Percentiles rank a stretch among this genome's conserved stretches.
These are phyloP conservation scores for Punctularia strigosozonata DNA, from an alignment of 768 basidiomycete species.

Conservation along the genomic window DNA sequence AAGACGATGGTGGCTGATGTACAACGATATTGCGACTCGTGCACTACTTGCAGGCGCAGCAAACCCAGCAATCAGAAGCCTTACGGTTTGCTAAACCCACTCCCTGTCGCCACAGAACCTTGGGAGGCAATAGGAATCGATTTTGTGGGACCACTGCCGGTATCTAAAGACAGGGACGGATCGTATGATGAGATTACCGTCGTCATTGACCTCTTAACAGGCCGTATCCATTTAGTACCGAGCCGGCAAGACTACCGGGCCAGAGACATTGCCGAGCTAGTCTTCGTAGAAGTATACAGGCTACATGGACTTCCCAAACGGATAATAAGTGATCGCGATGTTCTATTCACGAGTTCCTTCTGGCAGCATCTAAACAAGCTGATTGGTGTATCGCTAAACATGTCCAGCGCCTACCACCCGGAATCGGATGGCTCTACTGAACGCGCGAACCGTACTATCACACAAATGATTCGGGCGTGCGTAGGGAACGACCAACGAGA, in stretches of 20 bases:
- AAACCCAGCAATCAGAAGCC: slow-evolving; percentile 10
- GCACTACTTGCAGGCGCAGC: slow-evolving; percentile 1
- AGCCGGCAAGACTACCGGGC: slow-evolving; percentile 8
- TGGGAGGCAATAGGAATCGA: slow-evolving; percentile 12
- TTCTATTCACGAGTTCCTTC: slow-evolving; percentile 28
- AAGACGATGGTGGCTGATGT: slow-evolving; percentile 5
- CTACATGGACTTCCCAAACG: slow-evolving; percentile 22
- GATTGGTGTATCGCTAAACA: slow-evolving; percentile 17
- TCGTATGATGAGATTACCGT: slow-evolving; percentile 14
- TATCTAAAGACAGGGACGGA: slow-evolving; percentile 8
- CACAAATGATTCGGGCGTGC: slow-evolving; percentile 18
- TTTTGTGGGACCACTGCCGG: slow-evolving; percentile 11
- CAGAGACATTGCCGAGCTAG: slow-evolving; percentile 14
- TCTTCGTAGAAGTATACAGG: slow-evolving; percentile 16
- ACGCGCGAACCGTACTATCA: slow-evolving; percentile 19
- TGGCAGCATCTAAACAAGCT: slow-evolving; percentile 24
- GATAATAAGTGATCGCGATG: slow-evolving; percentile 30
- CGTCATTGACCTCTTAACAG: slow-evolving; percentile 14
- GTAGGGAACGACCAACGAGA: slow-evolving; percentile 19
- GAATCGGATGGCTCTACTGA: slow-evolving; percentile 30
- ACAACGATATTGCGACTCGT: slow-evolving; percentile 9
- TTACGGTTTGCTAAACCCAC: neutral
- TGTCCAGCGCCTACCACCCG: slow-evolving; percentile 32
- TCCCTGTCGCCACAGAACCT: slow-evolving; percentile 2
- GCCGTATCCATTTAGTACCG: slow-evolving; percentile 16